Evolutionary conservation across 768 basidiomycete species (phyloP).

Genomic region (Boletales sp.): DNA sequence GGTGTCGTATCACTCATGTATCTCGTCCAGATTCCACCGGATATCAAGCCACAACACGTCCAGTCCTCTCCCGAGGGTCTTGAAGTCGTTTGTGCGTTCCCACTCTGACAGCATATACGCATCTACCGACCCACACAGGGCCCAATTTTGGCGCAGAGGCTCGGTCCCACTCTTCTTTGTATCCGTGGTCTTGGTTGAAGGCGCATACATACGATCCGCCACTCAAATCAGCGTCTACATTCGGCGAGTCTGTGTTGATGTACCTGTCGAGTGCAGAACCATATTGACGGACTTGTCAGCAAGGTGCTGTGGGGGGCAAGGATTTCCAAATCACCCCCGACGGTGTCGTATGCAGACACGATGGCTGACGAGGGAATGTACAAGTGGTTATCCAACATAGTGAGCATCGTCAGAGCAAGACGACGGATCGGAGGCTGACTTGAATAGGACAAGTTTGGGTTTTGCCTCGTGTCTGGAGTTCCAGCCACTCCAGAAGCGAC

Average conservation of each 20-base stretch:
- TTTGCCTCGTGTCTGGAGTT: constrained; percentile 82
- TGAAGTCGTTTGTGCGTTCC: constrained; percentile 61
- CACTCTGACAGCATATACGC: constrained; percentile 20
- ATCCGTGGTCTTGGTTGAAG: constrained; percentile 85
- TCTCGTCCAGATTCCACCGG: constrained; percentile 61
- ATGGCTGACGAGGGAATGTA: constrained; percentile 71
- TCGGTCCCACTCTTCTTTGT: constrained; percentile 67
- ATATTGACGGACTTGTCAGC: constrained; percentile 24
- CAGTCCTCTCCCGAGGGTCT: constrained; percentile 60
- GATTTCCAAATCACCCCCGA: constrained; percentile 73
- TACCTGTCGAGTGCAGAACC: neutral
- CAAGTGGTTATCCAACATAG: constrained; percentile 79
- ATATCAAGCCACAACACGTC: constrained; percentile 62
- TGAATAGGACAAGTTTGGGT: constrained; percentile 79
- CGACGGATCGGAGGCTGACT: neutral
- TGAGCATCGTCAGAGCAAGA: constrained; percentile 34
- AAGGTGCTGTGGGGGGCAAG: constrained; percentile 80
- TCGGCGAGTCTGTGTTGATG: constrained; percentile 42
- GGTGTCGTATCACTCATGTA: neutral
- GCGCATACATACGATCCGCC: constrained; percentile 79
- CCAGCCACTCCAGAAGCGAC: constrained; percentile 82
- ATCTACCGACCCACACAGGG: constrained; percentile 18
- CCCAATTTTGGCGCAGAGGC: constrained; percentile 28
- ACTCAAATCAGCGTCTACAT: constrained; percentile 18
- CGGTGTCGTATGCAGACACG: constrained; percentile 65